phyloP scores from a whole-genome alignment of 2,329 filamentous ascomycete species.

The Calcarisporium arbuscula region DNA sequence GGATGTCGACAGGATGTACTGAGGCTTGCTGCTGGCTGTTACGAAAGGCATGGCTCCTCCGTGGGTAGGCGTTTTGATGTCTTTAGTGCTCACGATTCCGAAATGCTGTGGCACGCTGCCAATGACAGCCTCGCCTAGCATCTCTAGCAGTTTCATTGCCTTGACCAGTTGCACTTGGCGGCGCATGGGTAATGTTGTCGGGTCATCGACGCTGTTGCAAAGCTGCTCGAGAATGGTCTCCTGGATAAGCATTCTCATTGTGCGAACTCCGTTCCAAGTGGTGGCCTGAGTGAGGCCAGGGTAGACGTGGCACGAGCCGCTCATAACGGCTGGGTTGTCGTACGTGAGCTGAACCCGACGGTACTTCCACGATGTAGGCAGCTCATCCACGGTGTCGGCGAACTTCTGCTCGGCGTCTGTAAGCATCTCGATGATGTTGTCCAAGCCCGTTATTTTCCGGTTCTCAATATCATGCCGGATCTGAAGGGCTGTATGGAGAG shows the following conservation, averaged over 20 bases:
- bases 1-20: constrained; percentile 22
- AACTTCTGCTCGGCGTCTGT: constrained; percentile 37
- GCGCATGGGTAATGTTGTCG: constrained; percentile 20
- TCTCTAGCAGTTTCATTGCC: constrained; percentile 29
- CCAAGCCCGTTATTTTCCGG: constrained; percentile 27
- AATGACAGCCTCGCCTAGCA: constrained; percentile 34
- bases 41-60: constrained; percentile 17
- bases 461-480: constrained; percentile 39
- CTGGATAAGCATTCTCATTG: constrained; percentile 39
- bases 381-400: constrained; percentile 27
- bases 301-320: constrained; percentile 38
- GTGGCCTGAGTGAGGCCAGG: constrained; percentile 36
- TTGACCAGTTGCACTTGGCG: constrained; percentile 30
- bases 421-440: constrained; percentile 29
- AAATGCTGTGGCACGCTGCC: constrained; percentile 45
- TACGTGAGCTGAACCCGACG: constrained; percentile 31
- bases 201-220: constrained; percentile 24
- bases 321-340: constrained; percentile 35
- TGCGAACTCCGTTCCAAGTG: constrained; percentile 42
- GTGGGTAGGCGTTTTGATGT: constrained; percentile 18
- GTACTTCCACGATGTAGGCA: constrained; percentile 37
- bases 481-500: constrained; percentile 39
- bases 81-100: constrained; percentile 36
- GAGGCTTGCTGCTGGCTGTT: constrained; percentile 20
- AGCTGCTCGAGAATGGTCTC: constrained; percentile 41